Evolutionary conservation across 139 green algal species (phyloP).

Genomic region (Chlorella sp.): DNA sequence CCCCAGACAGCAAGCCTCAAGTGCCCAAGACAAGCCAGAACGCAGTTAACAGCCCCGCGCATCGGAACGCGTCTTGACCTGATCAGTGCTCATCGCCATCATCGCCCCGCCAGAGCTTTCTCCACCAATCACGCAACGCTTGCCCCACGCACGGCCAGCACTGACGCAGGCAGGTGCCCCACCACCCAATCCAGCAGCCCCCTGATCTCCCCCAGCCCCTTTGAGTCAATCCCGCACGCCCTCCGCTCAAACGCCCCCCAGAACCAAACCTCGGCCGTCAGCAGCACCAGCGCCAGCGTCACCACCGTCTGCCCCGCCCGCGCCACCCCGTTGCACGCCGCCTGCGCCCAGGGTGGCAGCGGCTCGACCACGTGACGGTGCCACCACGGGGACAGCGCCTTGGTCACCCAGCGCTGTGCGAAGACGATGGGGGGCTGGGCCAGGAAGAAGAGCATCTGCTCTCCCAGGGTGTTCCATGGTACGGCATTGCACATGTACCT

Average conservation of each 20-base stretch:
- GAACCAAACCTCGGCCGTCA: background rate
- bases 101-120: too few relatives aligned
- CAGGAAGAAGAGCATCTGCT: background rate
- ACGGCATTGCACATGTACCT: background rate
- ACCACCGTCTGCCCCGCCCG: background rate
- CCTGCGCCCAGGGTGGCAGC: background rate
- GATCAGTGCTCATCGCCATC: too few relatives aligned
- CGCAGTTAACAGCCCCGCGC: too few relatives aligned
- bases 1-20: too few relatives aligned
- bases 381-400: background rate
- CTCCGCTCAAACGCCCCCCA: background rate
- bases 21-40: too few relatives aligned
- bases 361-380: background rate
- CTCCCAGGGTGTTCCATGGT: background rate
- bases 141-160: too few relatives aligned
- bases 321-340: background rate
- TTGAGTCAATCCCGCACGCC: background rate
- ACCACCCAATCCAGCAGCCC: too few relatives aligned
- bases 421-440: background rate
- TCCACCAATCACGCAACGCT: too few relatives aligned
- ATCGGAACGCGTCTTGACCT: too few relatives aligned
- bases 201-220: background rate
- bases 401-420: background rate
- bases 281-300: background rate
- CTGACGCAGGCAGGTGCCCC: too few relatives aligned